Base-by-base conservation (phyloP, 2,329 filamentous ascomycete species). In the Cladosporium sp. region DNA sequence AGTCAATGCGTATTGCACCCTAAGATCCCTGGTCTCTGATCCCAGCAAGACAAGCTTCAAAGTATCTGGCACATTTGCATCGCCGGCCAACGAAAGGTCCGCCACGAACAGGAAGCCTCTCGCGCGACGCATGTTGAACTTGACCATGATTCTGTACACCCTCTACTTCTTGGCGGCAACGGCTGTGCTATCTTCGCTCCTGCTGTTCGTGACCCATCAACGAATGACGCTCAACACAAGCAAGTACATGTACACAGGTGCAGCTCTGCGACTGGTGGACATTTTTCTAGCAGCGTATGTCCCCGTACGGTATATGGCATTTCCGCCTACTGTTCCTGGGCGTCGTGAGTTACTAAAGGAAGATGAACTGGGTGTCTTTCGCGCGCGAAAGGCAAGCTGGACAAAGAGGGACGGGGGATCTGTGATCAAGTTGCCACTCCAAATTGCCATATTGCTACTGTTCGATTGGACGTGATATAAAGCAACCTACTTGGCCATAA, bases 41-140 rank as follows among this genome's bases (percentile, higher is more conserved):
- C 18, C 41, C 19, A 36, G 27, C 9, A 30, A 53, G 13, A 47
- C 53, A 12, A 30, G 39, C 3, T 55, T 53, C 42, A 45, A 40
- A 12, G 50, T 50, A 3, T 50, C 53, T 5, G 53, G 53, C 1
- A 53, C 50, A 9, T 48, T 50, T 38, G 36, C 32, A 11, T 50
- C 50, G 9, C 53, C 50, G 2, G n/a, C 49, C 12, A 27, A 55
- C 3, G 50, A 55, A 22, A 22, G 53, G 1, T 53, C 43, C 1
- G 9, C 20, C 7, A 18, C 25, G 12, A 29, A 38, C 16, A 46
- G 53, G 11, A 36, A 18, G 16, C 38, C 49, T 3, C 12, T 55
- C 20, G 1, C 5, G 16, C 8, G 16, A 30, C 33, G 43, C n/a
- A 38, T 46, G 18, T 15, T 29, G 5, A 36, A 19, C 33, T 15